Evolutionary conservation across 2,329 filamentous ascomycete species (phyloP), one percentile per base, ranked within the genome.

Genomic region (Aspergillus udagawae): DNA sequence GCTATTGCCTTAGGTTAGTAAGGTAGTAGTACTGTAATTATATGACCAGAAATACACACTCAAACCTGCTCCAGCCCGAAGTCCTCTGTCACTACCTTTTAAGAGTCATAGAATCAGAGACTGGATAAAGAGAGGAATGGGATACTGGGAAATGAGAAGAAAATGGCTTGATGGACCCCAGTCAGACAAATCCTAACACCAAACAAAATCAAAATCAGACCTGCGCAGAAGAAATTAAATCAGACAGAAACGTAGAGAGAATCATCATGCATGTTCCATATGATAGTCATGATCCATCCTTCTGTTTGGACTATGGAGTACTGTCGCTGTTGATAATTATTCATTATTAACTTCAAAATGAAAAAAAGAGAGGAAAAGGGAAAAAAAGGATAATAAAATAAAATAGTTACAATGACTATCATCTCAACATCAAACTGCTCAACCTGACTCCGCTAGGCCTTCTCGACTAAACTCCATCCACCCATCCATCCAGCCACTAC

Each of bases 391-490:
- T 23, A 45, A 44, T 4, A 14, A 45, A 45, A 45, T 45, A 14
- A 10, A 23, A 45, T 12, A 45, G 2, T 12, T 23, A 20, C n/a
- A 6, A 21, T 45, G n/a, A 45, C 21, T 45, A 6, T 23, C 42
- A 21, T 23, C 10, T 20, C 42, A 20, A 45, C 21, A 12, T 55
- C 51, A 23, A 32, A 42, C 49, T 57, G 47, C 41, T 55, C 53
- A 55, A 45, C 42, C 17, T 38, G 32, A 38, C 21, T 45, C 42
- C 21, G 42, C 42, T 45, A 45, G 20, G 42, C 42, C 42, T 45
- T 23, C 20, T 23, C 3, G 20, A 14, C 49, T 54, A 50, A 48
- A 48, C 51, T 49, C 51, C 51, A 54, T 49, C 54, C 53, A 49
- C 49, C 53, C 44, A 47, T 14, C 41, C 51, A 21, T 28, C 23